These are phyloP conservation scores for Kuraishia borneana DNA, from an alignment of 805 yeast genomes.

Conservation along the genomic window DNA sequence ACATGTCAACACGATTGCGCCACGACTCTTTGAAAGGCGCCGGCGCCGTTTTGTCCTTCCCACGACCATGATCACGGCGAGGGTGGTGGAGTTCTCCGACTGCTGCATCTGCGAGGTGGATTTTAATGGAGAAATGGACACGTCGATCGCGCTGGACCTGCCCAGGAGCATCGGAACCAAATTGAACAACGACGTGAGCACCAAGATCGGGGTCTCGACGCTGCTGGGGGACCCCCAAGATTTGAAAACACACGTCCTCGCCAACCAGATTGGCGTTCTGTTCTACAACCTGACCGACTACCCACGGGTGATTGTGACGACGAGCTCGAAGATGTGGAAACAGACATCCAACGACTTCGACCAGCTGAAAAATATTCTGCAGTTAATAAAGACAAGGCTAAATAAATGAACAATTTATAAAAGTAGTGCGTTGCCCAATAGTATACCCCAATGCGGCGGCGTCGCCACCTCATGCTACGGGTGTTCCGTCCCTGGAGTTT, in stretches of 20 bases:
- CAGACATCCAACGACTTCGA: no score
- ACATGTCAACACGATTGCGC: not conserved
- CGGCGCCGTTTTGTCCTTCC: no score
- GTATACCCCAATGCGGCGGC: no score
- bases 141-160: not conserved
- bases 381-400: no score
- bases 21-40: not conserved
- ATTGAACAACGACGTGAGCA: not conserved
- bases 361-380: no score
- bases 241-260: not conserved
- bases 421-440: no score
- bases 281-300: not conserved
- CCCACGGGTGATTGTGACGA: not conserved
- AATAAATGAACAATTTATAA: no score
- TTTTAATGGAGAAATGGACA: not conserved
- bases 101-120: not conserved
- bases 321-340: not conserved
- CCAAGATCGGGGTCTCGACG: not conserved
- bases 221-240: not conserved
- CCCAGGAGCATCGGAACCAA: not conserved
- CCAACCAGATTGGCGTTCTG: not conserved
- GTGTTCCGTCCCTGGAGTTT: no score
- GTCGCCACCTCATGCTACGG: no score
- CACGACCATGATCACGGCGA: not conserved
- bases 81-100: not conserved